Conservation (phyloP, 2,329 filamentous ascomycete genomes). For the Paracamarosporium sp. region DNA sequence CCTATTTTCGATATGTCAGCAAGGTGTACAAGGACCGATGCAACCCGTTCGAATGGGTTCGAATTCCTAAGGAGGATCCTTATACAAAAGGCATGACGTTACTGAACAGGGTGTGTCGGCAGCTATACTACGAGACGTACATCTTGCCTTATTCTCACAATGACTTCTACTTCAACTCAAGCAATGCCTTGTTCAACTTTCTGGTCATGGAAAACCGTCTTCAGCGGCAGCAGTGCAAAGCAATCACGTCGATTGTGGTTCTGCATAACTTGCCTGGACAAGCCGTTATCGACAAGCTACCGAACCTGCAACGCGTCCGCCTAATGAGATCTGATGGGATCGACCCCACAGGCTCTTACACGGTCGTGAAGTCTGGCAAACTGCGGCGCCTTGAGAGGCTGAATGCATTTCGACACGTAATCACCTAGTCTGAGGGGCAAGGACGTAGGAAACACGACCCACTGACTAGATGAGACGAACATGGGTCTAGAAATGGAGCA, state of each 20-base stretch:
- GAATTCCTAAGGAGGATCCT: conserved; percentile 10
- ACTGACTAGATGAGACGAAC: too few relatives aligned
- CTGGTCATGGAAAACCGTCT: conserved; percentile 28
- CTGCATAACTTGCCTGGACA: conserved; percentile 20
- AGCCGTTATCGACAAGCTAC: conserved; percentile 24
- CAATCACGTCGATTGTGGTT: conserved; percentile 26
- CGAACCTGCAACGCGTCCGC: conserved; percentile 27
- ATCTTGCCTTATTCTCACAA: conserved; percentile 33
- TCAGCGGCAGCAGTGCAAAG: conserved; percentile 24
- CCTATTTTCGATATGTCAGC: conserved; percentile 32
- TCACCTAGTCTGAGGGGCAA: too few relatives aligned
- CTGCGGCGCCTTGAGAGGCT: not conserved
- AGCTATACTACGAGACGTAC: conserved; percentile 38
- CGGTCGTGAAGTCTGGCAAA: not conserved
- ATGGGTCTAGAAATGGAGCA: too few relatives aligned
- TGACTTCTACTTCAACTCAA: conserved; percentile 25
- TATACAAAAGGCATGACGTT: conserved; percentile 18
- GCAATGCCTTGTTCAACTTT: conserved; percentile 37
- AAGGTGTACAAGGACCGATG: conserved; percentile 17
- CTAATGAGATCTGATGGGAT: not conserved
- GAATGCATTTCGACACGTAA: too few relatives aligned
- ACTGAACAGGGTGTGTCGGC: conserved; percentile 35
- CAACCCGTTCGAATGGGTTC: conserved; percentile 18
- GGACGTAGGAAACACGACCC: too few relatives aligned
- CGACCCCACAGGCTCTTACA: not conserved